phyloP scores from a whole-genome alignment of 805 yeast genomes.

The Pichia exigua region DNA sequence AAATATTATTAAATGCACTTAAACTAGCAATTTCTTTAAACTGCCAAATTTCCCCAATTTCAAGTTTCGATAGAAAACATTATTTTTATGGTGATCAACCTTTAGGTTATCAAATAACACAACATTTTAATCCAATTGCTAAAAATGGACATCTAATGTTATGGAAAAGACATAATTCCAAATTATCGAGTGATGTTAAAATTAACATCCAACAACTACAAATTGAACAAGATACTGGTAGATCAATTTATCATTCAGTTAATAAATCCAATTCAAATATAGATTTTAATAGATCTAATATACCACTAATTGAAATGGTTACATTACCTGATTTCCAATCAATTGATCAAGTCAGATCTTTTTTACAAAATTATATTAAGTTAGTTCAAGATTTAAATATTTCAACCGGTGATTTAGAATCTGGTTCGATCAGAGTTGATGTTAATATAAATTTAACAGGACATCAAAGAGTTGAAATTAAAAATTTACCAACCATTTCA shows the following conservation, averaged over 20 bases:
- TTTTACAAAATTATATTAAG: constrained; percentile 73
- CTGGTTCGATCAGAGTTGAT: constrained; percentile 93
- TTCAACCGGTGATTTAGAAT: constrained; percentile 85
- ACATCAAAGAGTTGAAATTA: constrained; percentile 75
- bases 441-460: constrained; percentile 80
- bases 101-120: constrained; percentile 91
- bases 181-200: constrained; percentile 32
- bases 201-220: constrained; percentile 76
- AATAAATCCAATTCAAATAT: constrained; percentile 32
- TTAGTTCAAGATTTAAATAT: constrained; percentile 61
- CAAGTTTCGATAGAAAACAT: constrained; percentile 87
- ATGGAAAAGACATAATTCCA: constrained; percentile 41
- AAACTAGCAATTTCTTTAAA: constrained; percentile 66
- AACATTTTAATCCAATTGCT: constrained; percentile 75
- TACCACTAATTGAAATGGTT: constrained; percentile 84
- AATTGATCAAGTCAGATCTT: constrained; percentile 62
- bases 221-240: constrained; percentile 92
- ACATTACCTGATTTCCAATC: constrained; percentile 79
- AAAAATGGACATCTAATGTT: constrained; percentile 52
- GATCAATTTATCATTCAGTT: constrained; percentile 48
- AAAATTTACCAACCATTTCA: constrained; percentile 77
- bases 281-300: constrained; percentile 79
- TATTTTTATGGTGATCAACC: constrained; percentile 97
- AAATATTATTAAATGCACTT: constrained; percentile 63
- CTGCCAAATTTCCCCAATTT: constrained; percentile 44